Percentiles rank a stretch among this genome's conserved stretches.
Conservation (phyloP, 352 stramenopile genomes). For the Phytophthora quininea region DNA sequence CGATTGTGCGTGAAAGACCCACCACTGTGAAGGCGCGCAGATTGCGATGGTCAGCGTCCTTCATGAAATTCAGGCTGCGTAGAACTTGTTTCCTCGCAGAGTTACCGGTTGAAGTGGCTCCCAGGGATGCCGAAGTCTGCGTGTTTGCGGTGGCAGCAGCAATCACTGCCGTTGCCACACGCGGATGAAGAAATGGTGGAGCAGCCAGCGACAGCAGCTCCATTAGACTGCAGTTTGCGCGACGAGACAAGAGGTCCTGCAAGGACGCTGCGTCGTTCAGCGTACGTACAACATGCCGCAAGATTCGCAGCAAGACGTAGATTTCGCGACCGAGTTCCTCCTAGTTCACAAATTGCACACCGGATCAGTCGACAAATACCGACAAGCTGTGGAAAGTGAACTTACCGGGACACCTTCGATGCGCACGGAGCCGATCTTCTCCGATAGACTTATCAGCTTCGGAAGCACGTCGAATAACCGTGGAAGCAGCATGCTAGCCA, state of each 20-base stretch:
- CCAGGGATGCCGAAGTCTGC: constrained; percentile 13
- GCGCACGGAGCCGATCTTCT: constrained; percentile 66
- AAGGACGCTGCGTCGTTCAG: constrained; percentile 52
- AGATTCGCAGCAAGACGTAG: constrained; percentile 69
- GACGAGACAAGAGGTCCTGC: constrained; percentile 57
- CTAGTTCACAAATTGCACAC: constrained; percentile 25
- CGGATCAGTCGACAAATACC: background rate
- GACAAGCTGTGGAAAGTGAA: background rate
- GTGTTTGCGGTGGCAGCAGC: constrained; percentile 42
- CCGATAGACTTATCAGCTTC: constrained; percentile 52
- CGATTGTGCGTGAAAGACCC: constrained; percentile 64
- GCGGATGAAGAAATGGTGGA: constrained; percentile 74
- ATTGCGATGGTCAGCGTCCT: constrained; percentile 48
- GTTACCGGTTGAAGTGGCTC: constrained; percentile 16
- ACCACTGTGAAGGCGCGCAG: constrained; percentile 73
- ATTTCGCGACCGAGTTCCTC: constrained; percentile 74
- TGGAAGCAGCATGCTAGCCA: constrained; percentile 58
- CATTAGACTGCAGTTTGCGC: constrained; percentile 44
- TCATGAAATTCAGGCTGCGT: constrained; percentile 52
- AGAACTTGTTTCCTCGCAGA: constrained; percentile 46
- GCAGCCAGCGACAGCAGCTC: constrained; percentile 59
- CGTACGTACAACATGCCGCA: constrained; percentile 65
- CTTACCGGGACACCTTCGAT: constrained; percentile 77
- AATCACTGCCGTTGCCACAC: constrained; percentile 56
- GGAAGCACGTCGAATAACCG: constrained; percentile 69